phyloP scores from a whole-genome alignment of 164 flowering plant species.

The Vitis vinifera region DNA sequence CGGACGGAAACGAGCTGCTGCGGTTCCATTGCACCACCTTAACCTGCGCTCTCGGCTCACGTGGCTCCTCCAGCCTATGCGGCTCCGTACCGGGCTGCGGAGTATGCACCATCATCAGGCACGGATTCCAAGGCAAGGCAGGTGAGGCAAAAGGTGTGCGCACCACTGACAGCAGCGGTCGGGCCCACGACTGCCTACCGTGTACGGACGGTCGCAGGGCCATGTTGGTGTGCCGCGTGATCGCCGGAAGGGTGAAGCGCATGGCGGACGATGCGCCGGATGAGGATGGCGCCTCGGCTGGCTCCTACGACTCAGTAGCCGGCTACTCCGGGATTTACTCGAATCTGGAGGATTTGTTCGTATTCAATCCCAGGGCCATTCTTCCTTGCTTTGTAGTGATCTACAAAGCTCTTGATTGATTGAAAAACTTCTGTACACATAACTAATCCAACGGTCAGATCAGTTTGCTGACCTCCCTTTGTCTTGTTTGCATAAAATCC shows the following conservation, averaged over 20 bases:
- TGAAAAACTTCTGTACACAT: background rate
- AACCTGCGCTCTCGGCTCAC: conserved; percentile 77
- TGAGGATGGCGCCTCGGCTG: conserved; percentile 32
- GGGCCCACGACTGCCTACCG: conserved; percentile 70
- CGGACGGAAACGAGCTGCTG: conserved; percentile 96
- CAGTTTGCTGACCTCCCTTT: background rate
- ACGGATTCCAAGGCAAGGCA: conserved; percentile 62
- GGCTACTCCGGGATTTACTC: conserved; percentile 58
- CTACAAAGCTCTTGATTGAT: conserved; percentile 49
- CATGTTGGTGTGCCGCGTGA: conserved; percentile 91
- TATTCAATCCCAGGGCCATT: conserved; percentile 78
- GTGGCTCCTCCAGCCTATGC: conserved; percentile 72
- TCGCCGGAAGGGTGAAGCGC: conserved; percentile 76
- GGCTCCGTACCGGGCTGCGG: conserved; percentile 65
- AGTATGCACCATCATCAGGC: conserved; percentile 77
- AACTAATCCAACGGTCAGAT: background rate
- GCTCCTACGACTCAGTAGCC: conserved; percentile 66
- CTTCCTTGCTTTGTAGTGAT: conserved; percentile 93
- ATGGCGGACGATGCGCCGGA: conserved; percentile 36
- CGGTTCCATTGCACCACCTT: conserved; percentile 84
- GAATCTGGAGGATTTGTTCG: conserved; percentile 71
- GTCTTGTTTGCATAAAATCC: background rate
- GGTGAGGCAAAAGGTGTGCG: conserved; percentile 49
- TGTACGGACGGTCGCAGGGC: conserved; percentile 54
- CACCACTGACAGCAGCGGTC: conserved; percentile 88